These are phyloP conservation scores for Rhinocladiella similis DNA, from an alignment of 2,329 filamentous ascomycete genomes.

Conservation along the genomic window DNA sequence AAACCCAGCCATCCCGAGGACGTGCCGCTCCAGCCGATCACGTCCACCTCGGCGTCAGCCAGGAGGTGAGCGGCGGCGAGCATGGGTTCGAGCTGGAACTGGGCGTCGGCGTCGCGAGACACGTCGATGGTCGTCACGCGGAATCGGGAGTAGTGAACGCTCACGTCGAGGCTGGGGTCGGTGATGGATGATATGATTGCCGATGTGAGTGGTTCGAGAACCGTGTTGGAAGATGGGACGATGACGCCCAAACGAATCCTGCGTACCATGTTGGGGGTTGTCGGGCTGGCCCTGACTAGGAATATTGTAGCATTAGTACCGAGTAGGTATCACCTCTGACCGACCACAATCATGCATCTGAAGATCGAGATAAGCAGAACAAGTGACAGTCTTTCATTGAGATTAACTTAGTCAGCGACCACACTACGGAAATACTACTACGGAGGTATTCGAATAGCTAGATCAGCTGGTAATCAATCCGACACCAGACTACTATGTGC, in stretches of 20 bases:
- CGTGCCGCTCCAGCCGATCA: constrained; percentile 43
- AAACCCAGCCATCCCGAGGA: constrained; percentile 44
- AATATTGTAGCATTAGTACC: no score
- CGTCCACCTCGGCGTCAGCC: constrained; percentile 40
- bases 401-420: no score
- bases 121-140: constrained; percentile 42
- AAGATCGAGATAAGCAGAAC: no score
- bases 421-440: no score
- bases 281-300: no score
- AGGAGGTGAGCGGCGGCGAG: constrained; percentile 38
- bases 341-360: no score
- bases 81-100: constrained; percentile 35
- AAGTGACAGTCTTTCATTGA: no score
- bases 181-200: constrained; percentile 35
- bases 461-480: no score
- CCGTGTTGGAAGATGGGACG: constrained; percentile 47
- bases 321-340: no score
- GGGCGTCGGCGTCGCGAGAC: constrained; percentile 33
- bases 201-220: constrained; percentile 44
- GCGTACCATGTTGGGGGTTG: not conserved
- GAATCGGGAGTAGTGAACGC: constrained; percentile 47
- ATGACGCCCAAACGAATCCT: constrained; percentile 38
- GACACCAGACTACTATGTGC: no score
- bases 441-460: no score
- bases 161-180: constrained; percentile 30